Evolutionary conservation across 805 yeast genomes (phyloP), one percentile per base, ranked within the genome.

Genomic region (Saturnispora besseyi): DNA sequence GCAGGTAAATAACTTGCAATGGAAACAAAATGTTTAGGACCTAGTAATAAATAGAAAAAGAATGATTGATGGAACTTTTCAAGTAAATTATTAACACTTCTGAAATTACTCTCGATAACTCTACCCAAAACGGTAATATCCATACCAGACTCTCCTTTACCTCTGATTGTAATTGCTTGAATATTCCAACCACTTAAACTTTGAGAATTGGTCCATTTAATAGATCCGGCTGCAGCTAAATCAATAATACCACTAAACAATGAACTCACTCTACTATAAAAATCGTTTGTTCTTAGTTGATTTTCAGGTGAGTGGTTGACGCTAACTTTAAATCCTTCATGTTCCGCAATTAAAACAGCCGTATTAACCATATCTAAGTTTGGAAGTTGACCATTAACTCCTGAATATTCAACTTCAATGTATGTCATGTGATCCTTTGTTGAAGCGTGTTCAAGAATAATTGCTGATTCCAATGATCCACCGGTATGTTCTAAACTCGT

Each of bases 11-110:
- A 93, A 18, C 95, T 87, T 4, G 96, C 97, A 55, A 93, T 90
- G 5, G 96, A 87, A 15, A 93, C 96, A 69, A 93, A 93, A 51
- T 76, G 65, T 50, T 75, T 70, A 24, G 97, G 95, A 0, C 87
- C 78, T 45, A 93, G 66, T 67, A 93, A 64, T 56, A 91, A 73
- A 68, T 91, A 93, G 62, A 90, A 93, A 72, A 93, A 93, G 61
- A 89, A 93, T 1, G 96, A 87, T 67, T 93, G 99, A 66, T 93
- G 99, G 67, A 91, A 91, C 63, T 91, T 95, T 64, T 93, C 99
- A 36, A 91, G 71, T 57, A 93, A 73, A 63, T 93, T 93, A 69
- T 93, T 93, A 34, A 93, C 85, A 0, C 96, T 82, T 53, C 99
- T 77, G 62, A 90, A 82, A 8, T 84, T 71, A 2, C 95, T 87